A percentile compares a stretch with the other conserved stretches of the same genome.
Conservation (phyloP, 352 stramenopile genomes). For the Globisporangium acanthophoron region DNA sequence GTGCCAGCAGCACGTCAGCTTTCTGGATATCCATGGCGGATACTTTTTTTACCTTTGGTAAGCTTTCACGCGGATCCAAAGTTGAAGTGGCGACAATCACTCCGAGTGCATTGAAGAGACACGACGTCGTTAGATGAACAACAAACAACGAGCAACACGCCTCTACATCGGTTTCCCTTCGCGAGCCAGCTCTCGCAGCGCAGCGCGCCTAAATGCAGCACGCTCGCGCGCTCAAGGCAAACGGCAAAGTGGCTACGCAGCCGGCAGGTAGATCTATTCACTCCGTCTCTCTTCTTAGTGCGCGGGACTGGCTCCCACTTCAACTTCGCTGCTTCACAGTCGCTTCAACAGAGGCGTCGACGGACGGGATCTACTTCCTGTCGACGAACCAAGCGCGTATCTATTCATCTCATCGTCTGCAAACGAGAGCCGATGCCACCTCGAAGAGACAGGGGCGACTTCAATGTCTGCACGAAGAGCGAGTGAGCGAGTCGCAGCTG, state of each 20-base stretch:
- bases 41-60: neutral
- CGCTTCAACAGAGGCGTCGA: neutral
- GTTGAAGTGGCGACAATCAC: constrained; percentile 3
- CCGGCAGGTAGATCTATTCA: neutral
- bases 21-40: neutral
- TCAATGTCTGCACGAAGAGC: constrained; percentile 1
- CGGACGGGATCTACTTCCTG: neutral
- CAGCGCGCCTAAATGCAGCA: too few relatives aligned
- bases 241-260: neutral
- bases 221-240: too few relatives aligned
- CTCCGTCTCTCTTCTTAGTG: neutral
- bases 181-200: neutral
- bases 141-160: too few relatives aligned
- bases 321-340: neutral
- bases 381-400: neutral
- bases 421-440: neutral
- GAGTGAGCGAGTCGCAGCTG: constrained; percentile 9
- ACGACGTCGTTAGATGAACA: neutral
- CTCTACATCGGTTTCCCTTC: neutral
- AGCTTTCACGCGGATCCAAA: neutral
- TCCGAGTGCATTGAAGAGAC: constrained; percentile 9
- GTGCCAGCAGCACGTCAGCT: neutral
- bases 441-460: constrained; percentile 6
- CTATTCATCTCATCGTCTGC: neutral
- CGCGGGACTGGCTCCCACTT: too few relatives aligned